Base-by-base conservation (phyloP, 176 grass and related monocot genomes). In the Carex scoparia region DNA sequence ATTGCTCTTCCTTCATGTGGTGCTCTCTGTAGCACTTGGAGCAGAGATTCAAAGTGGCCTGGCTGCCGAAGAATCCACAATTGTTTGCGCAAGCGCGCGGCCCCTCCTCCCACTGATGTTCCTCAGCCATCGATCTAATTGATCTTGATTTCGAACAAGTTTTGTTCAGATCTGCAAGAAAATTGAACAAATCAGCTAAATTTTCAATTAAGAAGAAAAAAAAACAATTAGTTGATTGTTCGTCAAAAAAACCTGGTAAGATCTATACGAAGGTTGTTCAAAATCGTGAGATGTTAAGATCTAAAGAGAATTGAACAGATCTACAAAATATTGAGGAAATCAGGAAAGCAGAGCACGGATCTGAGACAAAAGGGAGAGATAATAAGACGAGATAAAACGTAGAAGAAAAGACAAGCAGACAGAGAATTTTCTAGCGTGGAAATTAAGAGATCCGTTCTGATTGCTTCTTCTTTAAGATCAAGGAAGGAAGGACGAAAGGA, bases 21-120 rank as follows among this genome's bases (percentile, higher is more conserved):
- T 75, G 87, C 32, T 88, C 87, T 67, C 82, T 10, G 87, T 85
- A 89, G 64, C 87, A 89, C 74, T 89, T 89, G 53, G 87, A 85
- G 61, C 87, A 89, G 73, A 89, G 83, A 84, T 89, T 71, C 33
- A 79, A 14, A 4, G 75, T 89, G 35, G 87, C 87, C 19, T 83
- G 75, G 14, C 75, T 85, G 9, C 86, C 86, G 4, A 87, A 83
- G 86, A 87, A 83, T 16, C 86, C 86, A 33, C 86, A 87, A 32
- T 83, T 89, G 53, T 85, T 89, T 10, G 64, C 83, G 55, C 87
- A 89, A 37, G 79, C 57, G 32, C 61, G 81, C 2, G 61, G 81
- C 11, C 81, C 81, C 38, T 83, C 81, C 61, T 63, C 33, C 32
- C 61, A 61, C 18, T 81, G 14, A 54, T 83, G 81, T 54, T 69